Evolutionary conservation across 2,329 filamentous ascomycete genomes (phyloP), one percentile per base, ranked within the genome.

Genomic region (Aschersonia sp.): DNA sequence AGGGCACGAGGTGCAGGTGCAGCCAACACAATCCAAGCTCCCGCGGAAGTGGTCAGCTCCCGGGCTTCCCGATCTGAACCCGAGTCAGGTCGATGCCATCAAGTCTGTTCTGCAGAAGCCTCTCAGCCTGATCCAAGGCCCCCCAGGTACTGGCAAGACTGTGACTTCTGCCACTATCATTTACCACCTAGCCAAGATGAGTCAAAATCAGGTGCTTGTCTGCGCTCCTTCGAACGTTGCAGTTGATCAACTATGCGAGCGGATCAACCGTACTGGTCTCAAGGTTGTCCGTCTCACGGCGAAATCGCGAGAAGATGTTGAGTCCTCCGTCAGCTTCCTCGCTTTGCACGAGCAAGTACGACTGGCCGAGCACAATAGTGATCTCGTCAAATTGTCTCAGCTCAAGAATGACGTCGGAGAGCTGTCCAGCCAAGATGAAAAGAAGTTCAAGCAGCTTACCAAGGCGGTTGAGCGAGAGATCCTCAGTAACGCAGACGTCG

Each of bases 91-190:
- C 60, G 89, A 87, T 55, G 92, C 92, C 29, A 94, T 98, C 57
- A 95, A 94, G 68, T 89, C 86, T 52, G 92, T 97, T 30, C 70
- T 98, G 39, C 87, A 94, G 58, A 92, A 90, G 56, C 92, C 92
- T 14, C 73, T 98, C 44, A 95, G 88, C 64, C 74, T 98, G 59
- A 98, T 98, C 50, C 92, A 98, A 64, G 92, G 92, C 0, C 92
- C 92, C 50, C 92, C 92, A 0, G 92, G 92, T 61, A 98, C 92
- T 5, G 92, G 92, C 60, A 98, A 98, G 74, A 98, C 92, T 0
- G 92, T 98, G 49, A 98, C 92, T 12, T 98, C 92, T 37, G 92
- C 92, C 35, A 98, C 92, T 2, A 94, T 98, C 62, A 98, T 98
- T 61, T 97, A 95, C 61, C 92, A 98, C 62, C 73, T 98, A 49